Evolutionary conservation across 306 rosid genomes (phyloP).

Genomic region (Quercus variabilis): DNA sequence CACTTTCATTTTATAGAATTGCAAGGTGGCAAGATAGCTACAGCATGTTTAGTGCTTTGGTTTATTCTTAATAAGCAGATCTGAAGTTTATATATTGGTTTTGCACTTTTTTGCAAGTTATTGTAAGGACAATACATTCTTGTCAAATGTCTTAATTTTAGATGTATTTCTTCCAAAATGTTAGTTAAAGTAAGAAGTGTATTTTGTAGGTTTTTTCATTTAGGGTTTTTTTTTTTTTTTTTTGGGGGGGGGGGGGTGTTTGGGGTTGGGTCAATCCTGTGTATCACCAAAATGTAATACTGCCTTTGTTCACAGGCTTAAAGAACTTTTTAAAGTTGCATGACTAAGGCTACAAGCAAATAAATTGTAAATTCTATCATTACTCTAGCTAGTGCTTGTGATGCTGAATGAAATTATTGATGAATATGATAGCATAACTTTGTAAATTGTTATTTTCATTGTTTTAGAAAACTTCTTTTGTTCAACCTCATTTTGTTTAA

Average conservation of each 20-base stretch:
- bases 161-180: neutral
- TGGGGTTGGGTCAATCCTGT: neutral
- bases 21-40: neutral
- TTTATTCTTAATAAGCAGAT: neutral
- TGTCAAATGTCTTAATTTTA: neutral
- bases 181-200: neutral
- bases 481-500: neutral
- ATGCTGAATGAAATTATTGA: neutral
- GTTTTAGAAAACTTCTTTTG: constrained; percentile 4
- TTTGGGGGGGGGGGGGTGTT: no score
- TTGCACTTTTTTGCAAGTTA: neutral
- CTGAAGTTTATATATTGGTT: neutral
- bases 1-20: neutral
- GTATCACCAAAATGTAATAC: neutral
- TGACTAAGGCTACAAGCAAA: neutral
- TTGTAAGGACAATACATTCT: neutral
- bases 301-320: neutral
- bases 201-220: neutral
- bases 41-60: neutral
- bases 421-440: neutral
- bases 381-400: neutral
- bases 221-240: neutral
- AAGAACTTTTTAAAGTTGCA: neutral
- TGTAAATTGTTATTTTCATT: constrained; percentile 14
- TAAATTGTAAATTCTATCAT: neutral